A percentile compares a stretch with the other conserved stretches of the same genome.
Evolutionary conservation across 139 green algal genomes (phyloP).

Genomic region (Chlamydomonas asymmetrica): DNA sequence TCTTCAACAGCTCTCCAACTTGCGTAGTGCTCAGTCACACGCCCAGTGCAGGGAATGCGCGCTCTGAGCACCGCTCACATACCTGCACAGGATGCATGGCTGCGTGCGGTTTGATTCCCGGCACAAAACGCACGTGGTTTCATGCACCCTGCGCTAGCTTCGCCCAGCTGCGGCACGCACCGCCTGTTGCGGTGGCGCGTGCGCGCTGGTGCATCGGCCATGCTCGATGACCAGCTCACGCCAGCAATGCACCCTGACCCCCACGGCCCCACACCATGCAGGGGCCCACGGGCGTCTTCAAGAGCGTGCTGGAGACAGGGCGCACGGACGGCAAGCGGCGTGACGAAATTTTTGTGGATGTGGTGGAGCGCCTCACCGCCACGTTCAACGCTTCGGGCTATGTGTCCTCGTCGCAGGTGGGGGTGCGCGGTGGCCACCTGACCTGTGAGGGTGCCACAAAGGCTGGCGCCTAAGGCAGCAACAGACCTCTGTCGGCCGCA

Average conservation of each 20-base stretch:
- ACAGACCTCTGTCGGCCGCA: neutral
- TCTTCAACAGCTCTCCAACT: too few relatives aligned
- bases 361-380: constrained; percentile 93
- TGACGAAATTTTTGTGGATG: constrained; percentile 98
- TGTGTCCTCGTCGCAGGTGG: constrained; percentile 81
- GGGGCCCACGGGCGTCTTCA: constrained; percentile 84
- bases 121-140: too few relatives aligned
- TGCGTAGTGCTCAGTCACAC: too few relatives aligned
- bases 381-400: constrained; percentile 89
- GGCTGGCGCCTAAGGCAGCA: too few relatives aligned
- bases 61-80: too few relatives aligned
- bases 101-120: too few relatives aligned
- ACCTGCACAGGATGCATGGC: too few relatives aligned
- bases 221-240: neutral
- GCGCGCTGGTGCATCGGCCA: constrained; percentile 1
- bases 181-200: neutral
- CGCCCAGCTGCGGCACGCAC: neutral
- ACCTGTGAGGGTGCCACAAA: too few relatives aligned
- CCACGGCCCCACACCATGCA: constrained; percentile 52
- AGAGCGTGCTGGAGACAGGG: constrained; percentile 82
- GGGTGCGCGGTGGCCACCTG: too few relatives aligned
- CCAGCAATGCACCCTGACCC: neutral
- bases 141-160: too few relatives aligned
- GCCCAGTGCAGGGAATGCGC: too few relatives aligned
- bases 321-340: constrained; percentile 60